Percentiles rank a stretch among this genome's conserved stretches.
These are phyloP conservation scores for Prunus mira DNA, from an alignment of 306 rosid species.

Conservation along the genomic window DNA sequence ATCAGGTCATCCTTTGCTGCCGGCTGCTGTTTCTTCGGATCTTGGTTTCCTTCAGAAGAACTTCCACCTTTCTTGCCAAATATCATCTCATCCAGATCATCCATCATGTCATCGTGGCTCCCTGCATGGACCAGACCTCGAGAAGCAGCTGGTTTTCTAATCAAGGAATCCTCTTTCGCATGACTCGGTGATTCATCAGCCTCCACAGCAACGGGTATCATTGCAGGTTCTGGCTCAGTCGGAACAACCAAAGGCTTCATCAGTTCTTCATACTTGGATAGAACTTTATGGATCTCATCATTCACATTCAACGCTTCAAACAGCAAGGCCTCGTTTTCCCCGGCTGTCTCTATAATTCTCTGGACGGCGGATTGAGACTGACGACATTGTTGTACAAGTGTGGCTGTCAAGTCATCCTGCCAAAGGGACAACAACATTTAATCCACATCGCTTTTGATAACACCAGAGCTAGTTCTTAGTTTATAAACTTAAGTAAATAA, in stretches of 20 bases:
- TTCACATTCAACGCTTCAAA: conserved; percentile 94
- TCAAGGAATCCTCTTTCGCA: conserved; percentile 60
- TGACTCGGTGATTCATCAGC: conserved; percentile 82
- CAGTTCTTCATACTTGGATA: conserved; percentile 74
- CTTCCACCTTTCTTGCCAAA: conserved; percentile 78
- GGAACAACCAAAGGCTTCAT: conserved; percentile 47
- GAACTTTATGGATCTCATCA: conserved; percentile 86
- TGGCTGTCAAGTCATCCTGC: conserved; percentile 92
- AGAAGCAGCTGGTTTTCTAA: conserved; percentile 72
- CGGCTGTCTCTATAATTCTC: conserved; percentile 77
- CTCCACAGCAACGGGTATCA: conserved; percentile 95
- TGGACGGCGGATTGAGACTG: conserved; percentile 61
- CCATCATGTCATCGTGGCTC: conserved; percentile 87
- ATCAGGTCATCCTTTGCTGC: conserved; percentile 83
- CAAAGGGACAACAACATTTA: not conserved
- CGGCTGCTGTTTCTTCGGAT: conserved; percentile 65
- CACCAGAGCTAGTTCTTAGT: not conserved
- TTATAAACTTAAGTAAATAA: not conserved
- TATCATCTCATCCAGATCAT: conserved; percentile 98
- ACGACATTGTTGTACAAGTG: conserved; percentile 89
- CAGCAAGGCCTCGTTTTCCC: conserved; percentile 88
- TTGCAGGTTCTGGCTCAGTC: conserved; percentile 80
- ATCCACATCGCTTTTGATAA: not conserved
- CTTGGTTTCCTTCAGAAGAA: conserved; percentile 50
- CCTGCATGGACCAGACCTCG: conserved; percentile 59